These are phyloP conservation scores for Camelina hispida DNA, from an alignment of 345 rosid species.

Conservation along the genomic window DNA sequence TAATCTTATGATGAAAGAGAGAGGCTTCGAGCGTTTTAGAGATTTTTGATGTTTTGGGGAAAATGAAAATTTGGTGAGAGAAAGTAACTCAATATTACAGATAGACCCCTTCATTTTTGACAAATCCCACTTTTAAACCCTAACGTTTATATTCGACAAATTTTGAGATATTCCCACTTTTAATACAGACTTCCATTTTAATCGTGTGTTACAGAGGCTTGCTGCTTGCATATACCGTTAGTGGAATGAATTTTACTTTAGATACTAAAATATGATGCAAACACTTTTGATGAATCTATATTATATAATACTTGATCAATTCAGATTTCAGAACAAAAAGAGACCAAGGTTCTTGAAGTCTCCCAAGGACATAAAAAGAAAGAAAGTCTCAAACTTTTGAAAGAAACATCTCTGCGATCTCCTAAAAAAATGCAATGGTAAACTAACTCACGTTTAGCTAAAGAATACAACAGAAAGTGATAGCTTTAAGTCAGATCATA, in stretches of 20 bases:
- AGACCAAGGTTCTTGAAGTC: slow-evolving; percentile 7
- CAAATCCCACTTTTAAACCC: not conserved
- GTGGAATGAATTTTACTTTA: not conserved
- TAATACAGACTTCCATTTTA: not conserved
- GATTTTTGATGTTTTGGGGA: slow-evolving; percentile 28
- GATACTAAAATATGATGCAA: slow-evolving; percentile 3
- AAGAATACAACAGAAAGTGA: slow-evolving; percentile 35
- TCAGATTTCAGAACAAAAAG: not conserved
- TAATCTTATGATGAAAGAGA: not conserved
- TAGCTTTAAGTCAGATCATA: slow-evolving; percentile 11
- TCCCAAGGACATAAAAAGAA: not conserved
- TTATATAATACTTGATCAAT: slow-evolving; percentile 11
- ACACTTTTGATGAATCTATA: slow-evolving; percentile 25
- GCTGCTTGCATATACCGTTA: no score
- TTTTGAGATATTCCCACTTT: not conserved
- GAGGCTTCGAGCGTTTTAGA: slow-evolving; percentile 42
- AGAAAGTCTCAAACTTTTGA: not conserved
- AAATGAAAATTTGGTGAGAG: no score
- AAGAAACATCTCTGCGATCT: slow-evolving; percentile 30
- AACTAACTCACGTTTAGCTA: slow-evolving; percentile 42
- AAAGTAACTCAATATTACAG: slow-evolving; percentile 7
- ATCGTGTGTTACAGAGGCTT: not conserved
- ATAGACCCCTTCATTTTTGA: not conserved
- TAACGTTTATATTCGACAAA: no score
- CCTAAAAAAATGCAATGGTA: slow-evolving; percentile 36